Percentiles rank a stretch among this genome's conserved stretches.
Evolutionary conservation across 2,329 filamentous ascomycete species (phyloP).

Genomic region (Penicillium sp.): DNA sequence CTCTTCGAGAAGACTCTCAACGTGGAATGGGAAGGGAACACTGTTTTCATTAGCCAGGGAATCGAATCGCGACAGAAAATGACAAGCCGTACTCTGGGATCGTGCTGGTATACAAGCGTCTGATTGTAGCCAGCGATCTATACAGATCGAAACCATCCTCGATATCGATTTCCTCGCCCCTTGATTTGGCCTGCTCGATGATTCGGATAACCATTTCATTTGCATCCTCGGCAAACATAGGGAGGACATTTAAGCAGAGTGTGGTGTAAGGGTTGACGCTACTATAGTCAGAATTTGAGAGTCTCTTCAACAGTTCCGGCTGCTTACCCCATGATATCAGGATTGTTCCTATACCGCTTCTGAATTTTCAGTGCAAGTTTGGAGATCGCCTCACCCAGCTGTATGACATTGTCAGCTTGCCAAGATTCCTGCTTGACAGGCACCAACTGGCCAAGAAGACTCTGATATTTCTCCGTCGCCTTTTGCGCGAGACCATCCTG

Average conservation of each 20-base stretch:
- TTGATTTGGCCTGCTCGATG: constrained; percentile 63
- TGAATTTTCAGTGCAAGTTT: constrained; percentile 82
- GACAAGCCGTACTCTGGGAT: constrained; percentile 52
- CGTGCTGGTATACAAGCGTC: constrained; percentile 69
- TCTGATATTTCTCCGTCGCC: constrained; percentile 72
- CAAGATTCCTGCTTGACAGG: constrained; percentile 74
- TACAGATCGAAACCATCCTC: constrained; percentile 95
- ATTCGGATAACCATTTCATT: constrained; percentile 78
- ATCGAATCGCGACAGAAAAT: background rate
- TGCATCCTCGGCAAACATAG: constrained; percentile 83
- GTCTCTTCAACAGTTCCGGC: constrained; percentile 20
- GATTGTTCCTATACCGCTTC: constrained; percentile 84
- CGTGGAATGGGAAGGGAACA: constrained; percentile 70
- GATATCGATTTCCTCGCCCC: constrained; percentile 69
- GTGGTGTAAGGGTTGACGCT: constrained; percentile 59
- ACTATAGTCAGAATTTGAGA: constrained; percentile 19
- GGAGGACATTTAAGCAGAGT: constrained; percentile 75
- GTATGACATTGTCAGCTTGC: constrained; percentile 86
- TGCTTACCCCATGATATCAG: constrained; percentile 69
- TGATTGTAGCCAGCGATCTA: constrained; percentile 76
- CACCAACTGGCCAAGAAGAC: constrained; percentile 71
- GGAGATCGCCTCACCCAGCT: constrained; percentile 78
- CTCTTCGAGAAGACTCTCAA: constrained; percentile 77
- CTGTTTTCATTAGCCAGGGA: constrained; percentile 31
- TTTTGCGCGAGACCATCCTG: constrained; percentile 65